These are phyloP conservation scores for Euphorbia lathyris DNA, from an alignment of 345 rosid genomes.

Conservation along the genomic window DNA sequence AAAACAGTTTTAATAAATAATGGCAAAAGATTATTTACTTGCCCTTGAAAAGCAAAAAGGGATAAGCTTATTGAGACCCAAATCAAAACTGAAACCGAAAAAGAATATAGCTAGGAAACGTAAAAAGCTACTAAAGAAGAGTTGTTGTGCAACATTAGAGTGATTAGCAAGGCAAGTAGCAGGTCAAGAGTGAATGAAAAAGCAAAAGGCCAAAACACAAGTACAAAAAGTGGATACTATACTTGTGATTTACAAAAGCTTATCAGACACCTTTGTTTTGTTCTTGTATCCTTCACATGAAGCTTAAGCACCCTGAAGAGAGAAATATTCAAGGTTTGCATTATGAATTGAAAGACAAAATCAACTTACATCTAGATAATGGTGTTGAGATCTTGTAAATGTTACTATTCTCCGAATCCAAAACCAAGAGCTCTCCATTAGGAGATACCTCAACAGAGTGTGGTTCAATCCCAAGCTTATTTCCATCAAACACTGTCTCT, in stretches of 20 bases:
- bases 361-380: conserved; percentile 27
- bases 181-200: conserved; percentile 19
- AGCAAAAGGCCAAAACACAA: conserved; percentile 16
- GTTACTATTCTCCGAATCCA: conserved; percentile 35
- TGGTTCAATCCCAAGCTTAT: conserved; percentile 31
- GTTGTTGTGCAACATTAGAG: too few relatives aligned
- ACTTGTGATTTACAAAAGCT: conserved; percentile 45
- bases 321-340: not conserved
- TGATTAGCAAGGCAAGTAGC: conserved; percentile 20
- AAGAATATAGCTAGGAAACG: too few relatives aligned
- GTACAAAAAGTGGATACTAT: conserved; percentile 27
- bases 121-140: too few relatives aligned
- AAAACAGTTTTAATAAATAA: not conserved
- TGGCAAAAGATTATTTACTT: not conserved
- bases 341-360: not conserved
- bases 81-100: conserved; percentile 4
- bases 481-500: conserved; percentile 38
- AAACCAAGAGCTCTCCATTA: conserved; percentile 25
- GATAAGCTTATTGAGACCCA: conserved; percentile 26
- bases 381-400: conserved; percentile 31
- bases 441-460: conserved; percentile 22
- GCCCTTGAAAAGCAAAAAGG: conserved; percentile 15
- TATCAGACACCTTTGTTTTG: conserved; percentile 13
- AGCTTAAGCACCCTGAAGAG: conserved; percentile 30
- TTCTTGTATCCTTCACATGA: conserved; percentile 12